A percentile compares a stretch with the other conserved stretches of the same genome.
Evolutionary conservation across 345 rosid species (phyloP).

Genomic region (Linum tenue): DNA sequence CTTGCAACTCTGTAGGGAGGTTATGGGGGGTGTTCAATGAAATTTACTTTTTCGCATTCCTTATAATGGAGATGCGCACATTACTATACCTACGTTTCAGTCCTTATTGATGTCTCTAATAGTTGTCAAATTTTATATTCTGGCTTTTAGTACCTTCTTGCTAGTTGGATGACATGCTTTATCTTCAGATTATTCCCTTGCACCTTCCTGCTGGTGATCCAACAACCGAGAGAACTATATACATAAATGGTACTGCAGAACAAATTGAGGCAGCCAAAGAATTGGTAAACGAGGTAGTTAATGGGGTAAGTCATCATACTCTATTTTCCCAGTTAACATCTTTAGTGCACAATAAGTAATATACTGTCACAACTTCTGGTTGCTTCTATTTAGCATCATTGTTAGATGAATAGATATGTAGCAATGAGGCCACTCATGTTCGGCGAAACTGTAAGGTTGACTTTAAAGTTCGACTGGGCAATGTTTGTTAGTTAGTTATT

Average conservation of each 20-base stretch:
- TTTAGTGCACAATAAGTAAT: too few relatives aligned
- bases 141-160: neutral
- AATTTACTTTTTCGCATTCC: neutral
- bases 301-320: slow-evolving; percentile 13
- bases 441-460: too few relatives aligned
- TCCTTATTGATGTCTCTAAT: neutral
- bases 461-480: neutral
- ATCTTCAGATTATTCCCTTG: slow-evolving; percentile 21
- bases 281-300: slow-evolving; percentile 20
- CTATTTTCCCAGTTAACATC: too few relatives aligned
- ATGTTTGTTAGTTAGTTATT: neutral
- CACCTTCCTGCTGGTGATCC: slow-evolving; percentile 25
- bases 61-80: neutral
- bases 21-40: neutral
- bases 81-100: neutral
- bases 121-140: neutral
- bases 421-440: too few relatives aligned
- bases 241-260: slow-evolving; percentile 21
- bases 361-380: too few relatives aligned
- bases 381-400: too few relatives aligned
- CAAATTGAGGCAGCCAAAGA: slow-evolving; percentile 25
- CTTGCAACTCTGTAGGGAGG: neutral
- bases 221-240: slow-evolving; percentile 16
- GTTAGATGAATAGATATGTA: too few relatives aligned
- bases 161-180: neutral